phyloP scores from a whole-genome alignment of 1,284 basidiomycete genomes.

The Cutaneotrichosporon sp. region DNA sequence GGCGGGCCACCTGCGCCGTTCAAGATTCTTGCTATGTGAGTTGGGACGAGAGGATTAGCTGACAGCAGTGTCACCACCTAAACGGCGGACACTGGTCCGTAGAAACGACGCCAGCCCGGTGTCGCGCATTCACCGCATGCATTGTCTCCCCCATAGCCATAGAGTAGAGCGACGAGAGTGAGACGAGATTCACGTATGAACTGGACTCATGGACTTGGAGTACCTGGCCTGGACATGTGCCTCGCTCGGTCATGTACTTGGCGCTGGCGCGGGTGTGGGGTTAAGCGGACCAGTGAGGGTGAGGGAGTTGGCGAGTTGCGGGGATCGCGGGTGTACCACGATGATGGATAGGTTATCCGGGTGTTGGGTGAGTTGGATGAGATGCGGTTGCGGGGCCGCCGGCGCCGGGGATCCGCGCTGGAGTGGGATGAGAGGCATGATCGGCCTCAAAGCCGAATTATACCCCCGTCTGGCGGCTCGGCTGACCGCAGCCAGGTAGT shows the following conservation, averaged over 20 bases:
- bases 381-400: neutral
- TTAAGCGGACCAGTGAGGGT: no score
- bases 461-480: neutral
- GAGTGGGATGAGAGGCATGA: neutral
- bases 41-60: constrained; percentile 1
- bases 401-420: neutral
- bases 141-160: neutral
- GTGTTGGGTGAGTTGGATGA: no score
- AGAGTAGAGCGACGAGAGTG: neutral
- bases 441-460: neutral
- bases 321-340: no score
- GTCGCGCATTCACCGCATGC: constrained; percentile 2
- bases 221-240: no score
- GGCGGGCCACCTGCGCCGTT: constrained; percentile 65
- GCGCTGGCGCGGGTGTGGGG: no score
- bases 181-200: neutral
- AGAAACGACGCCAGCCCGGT: neutral
- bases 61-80: constrained; percentile 16
- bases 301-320: no score
- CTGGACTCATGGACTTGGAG: neutral
- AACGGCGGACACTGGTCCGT: neutral
- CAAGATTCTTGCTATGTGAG: constrained; percentile 71
- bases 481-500: neutral
- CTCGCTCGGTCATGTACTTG: no score
- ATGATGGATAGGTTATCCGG: no score